These are phyloP conservation scores for Fusarium nelsonii DNA, from an alignment of 2,329 filamentous ascomycete species.

Conservation along the genomic window DNA sequence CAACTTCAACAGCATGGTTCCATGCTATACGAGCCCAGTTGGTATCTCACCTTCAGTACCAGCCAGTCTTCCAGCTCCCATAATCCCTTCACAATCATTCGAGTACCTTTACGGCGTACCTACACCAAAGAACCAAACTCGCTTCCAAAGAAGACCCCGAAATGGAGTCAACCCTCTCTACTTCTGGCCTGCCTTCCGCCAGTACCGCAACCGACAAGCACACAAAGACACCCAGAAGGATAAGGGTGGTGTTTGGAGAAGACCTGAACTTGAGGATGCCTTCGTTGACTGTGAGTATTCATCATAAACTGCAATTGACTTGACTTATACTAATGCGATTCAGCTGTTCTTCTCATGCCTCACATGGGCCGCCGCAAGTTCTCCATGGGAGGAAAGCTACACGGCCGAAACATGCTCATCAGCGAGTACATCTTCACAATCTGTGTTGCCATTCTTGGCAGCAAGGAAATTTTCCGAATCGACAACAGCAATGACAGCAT, in stretches of 20 bases:
- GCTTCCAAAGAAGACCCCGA: constrained; percentile 53
- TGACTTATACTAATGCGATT: constrained; percentile 38
- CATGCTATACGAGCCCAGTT: constrained; percentile 60
- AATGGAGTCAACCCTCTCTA: constrained; percentile 69
- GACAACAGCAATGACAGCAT: constrained; percentile 60
- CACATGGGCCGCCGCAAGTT: constrained; percentile 76
- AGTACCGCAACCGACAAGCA: constrained; percentile 74
- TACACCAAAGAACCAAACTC: constrained; percentile 54
- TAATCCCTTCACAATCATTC: constrained; percentile 64
- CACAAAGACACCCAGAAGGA: constrained; percentile 72
- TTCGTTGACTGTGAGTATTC: constrained; percentile 72
- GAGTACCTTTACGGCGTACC: constrained; percentile 56
- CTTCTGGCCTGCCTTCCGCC: constrained; percentile 71
- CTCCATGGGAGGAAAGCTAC: constrained; percentile 71
- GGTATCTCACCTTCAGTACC: constrained; percentile 60
- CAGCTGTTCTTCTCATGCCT: constrained; percentile 74
- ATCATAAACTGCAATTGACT: background rate
- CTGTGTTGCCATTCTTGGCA: constrained; percentile 55
- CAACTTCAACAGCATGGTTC: constrained; percentile 57
- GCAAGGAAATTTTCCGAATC: constrained; percentile 59
- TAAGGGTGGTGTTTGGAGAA: constrained; percentile 67
- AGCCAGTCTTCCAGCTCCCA: constrained; percentile 63
- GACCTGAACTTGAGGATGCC: constrained; percentile 71
- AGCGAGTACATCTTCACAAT: constrained; percentile 71
- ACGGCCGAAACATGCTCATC: constrained; percentile 78